Conservation (phyloP, 176 grass and related monocot genomes). For the Oropetium thomaeum region DNA sequence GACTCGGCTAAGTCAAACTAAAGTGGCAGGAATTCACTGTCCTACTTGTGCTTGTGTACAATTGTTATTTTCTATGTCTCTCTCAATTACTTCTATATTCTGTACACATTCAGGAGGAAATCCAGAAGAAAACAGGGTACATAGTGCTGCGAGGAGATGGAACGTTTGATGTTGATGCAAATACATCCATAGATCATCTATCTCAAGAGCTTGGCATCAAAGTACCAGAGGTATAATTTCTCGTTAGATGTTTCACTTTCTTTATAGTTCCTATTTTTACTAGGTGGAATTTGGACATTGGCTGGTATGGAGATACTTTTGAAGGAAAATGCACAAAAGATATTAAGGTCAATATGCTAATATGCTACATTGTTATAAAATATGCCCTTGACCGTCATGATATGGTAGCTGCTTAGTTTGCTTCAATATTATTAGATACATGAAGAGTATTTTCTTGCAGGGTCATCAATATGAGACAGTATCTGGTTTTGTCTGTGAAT, state of each 20-base stretch:
- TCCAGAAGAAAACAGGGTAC: conserved; percentile 92
- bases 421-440: conserved; percentile 9
- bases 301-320: neutral
- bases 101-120: conserved; percentile 71
- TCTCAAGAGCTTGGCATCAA: conserved; percentile 93
- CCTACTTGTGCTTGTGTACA: neutral
- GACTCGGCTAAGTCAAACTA: neutral
- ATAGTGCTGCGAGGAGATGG: conserved; percentile 94
- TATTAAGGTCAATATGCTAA: neutral
- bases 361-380: conserved; percentile 23
- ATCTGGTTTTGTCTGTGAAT: conserved; percentile 94
- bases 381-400: neutral
- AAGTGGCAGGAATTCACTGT: neutral
- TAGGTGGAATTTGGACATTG: neutral
- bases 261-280: neutral
- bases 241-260: conserved; percentile 20
- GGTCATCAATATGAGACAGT: conserved; percentile 92
- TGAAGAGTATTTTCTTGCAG: conserved; percentile 42
- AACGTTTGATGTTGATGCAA: conserved; percentile 95
- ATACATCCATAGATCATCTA: conserved; percentile 92
- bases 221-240: conserved; percentile 81
- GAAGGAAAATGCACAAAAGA: neutral
- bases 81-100: conserved; percentile 11
- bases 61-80: conserved; percentile 1
- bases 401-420: neutral